These are phyloP conservation scores for Phialemoniopsis sp. DNA, from an alignment of 2,329 filamentous ascomycete species.

Conservation along the genomic window DNA sequence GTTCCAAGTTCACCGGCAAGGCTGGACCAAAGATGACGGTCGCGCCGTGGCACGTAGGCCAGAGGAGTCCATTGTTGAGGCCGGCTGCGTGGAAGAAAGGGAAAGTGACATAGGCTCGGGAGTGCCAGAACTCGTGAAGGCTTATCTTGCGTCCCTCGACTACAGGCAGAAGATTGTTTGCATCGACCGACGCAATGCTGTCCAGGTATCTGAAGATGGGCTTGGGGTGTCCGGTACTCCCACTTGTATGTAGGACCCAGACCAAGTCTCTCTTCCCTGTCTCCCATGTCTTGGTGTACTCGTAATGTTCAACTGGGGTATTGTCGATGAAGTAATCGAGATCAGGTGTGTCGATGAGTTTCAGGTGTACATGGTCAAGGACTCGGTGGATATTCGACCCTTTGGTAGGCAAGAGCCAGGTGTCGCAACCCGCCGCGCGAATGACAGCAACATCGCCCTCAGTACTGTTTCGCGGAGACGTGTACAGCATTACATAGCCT, in stretches of 20 bases:
- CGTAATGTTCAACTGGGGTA: constrained; percentile 19
- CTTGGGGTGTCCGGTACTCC: constrained; percentile 41
- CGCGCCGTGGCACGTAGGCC: constrained; percentile 1
- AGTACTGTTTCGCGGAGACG: constrained; percentile 39
- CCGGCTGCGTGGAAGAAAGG: constrained; percentile 3
- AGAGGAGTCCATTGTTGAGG: neutral
- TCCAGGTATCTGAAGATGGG: constrained; percentile 35
- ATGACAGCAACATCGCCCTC: constrained; percentile 41
- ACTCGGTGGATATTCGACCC: too few species aligned
- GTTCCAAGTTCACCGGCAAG: too few species aligned
- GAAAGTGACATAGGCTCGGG: too few species aligned
- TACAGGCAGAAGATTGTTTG: too few species aligned
- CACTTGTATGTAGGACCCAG: constrained; percentile 38
- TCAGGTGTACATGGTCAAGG: too few species aligned
- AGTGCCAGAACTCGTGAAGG: too few species aligned
- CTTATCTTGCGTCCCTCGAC: too few species aligned
- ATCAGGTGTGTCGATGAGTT: constrained; percentile 25
- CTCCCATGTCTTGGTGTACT: constrained; percentile 34
- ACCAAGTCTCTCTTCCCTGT: constrained; percentile 35
- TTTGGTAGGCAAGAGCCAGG: too few species aligned
- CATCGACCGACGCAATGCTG: constrained; percentile 28
- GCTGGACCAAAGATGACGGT: constrained; percentile 1
- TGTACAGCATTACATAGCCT: constrained; percentile 29
- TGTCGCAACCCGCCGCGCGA: too few species aligned
- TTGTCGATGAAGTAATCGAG: constrained; percentile 33